Evolutionary conservation across 2,329 filamentous ascomycete genomes (phyloP).

Genomic region (Alternaria panax): DNA sequence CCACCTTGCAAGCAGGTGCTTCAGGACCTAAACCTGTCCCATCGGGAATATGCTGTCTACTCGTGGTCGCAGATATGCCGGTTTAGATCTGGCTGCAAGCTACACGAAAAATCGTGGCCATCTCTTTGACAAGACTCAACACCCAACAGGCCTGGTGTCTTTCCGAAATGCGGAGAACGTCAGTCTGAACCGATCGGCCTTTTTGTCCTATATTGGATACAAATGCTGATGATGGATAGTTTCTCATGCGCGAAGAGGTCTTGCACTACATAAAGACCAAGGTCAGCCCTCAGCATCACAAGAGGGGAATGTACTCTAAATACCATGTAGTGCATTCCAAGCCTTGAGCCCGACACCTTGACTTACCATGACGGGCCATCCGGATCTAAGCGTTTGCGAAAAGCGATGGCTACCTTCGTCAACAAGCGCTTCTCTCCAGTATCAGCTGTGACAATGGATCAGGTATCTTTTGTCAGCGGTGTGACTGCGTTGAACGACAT

Average conservation of each 20-base stretch:
- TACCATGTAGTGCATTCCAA: not conserved
- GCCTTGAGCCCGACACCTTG: slow-evolving; percentile 2
- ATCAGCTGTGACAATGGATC: slow-evolving; percentile 1
- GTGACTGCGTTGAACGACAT: slow-evolving; percentile 15
- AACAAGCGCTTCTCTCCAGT: slow-evolving; percentile 10
- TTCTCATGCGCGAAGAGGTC: slow-evolving; percentile 7
- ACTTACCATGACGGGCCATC: slow-evolving; percentile 14
- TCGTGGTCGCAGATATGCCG: slow-evolving; percentile 11
- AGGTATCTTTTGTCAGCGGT: slow-evolving; percentile 8
- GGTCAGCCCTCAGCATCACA: not conserved
- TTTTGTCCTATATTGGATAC: not conserved
- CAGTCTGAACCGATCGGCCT: not conserved
- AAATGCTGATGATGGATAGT: not conserved
- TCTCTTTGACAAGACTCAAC: slow-evolving; percentile 1
- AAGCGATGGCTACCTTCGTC: slow-evolving; percentile 9
- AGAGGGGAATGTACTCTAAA: not conserved
- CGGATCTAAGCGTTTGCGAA: slow-evolving; percentile 6
- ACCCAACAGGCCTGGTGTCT: slow-evolving; percentile 8
- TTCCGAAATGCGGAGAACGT: slow-evolving; percentile 11
- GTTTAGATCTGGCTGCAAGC: slow-evolving; percentile 8
- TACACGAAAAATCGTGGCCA: slow-evolving; percentile 12
- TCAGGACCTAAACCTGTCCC: no score
- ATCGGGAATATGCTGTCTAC: slow-evolving; percentile 3
- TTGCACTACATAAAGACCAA: slow-evolving; percentile 8
- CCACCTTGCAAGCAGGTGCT: not conserved